Base-by-base conservation (phyloP, 805 yeast genomes). In the Phaffomyces opuntiae region DNA sequence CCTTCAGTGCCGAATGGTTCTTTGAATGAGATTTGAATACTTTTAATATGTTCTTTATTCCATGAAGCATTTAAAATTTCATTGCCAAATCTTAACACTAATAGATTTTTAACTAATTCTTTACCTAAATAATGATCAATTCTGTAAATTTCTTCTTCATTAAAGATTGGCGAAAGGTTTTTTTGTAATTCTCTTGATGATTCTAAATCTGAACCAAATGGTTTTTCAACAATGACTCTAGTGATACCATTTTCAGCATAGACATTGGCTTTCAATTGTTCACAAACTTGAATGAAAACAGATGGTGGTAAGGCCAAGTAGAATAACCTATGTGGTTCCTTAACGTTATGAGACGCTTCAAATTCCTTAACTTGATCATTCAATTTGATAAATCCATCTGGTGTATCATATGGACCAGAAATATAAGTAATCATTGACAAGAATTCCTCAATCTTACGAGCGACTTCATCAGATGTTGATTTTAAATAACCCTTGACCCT, bases 1-100 rank as follows among this genome's bases (percentile, higher is more conserved):
- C 99, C 99, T 69, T 93, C 96, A 36, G 99, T 93, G 46, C 99
- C 99, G 58, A 93, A 93, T n/a, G 93, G 87, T 71, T 93, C 99
- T 72, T 93, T 93, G 75, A 93, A 91, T 13, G 91, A 78, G 55
- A 93, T 81, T 72, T 91, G 96, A 51, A 93, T 81, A 36, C 83
- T 78, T 51, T 80, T 74, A 60, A 93, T 80, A 66, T 77, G 83
- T 52, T 85, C 77, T 63, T 74, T 81, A 70, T 85, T 83, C 97
- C 97, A 93, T 46, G 85, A 78, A n/a, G 95, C 87, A 60, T 78
- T 78, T 61, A 93, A 73, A 65, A 91, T 78, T 62, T 83, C 82
- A 69, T 93, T 93, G 55, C 95, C 96, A 61, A 93, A 93, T 62
- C 99, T 80, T 59, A 90, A 72, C 33, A 89, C 88, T 48, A 88